A percentile compares a stretch with the other conserved stretches of the same genome.
Conservation (phyloP, 2,329 filamentous ascomycete species). For the Sclerotinia spermophila region DNA sequence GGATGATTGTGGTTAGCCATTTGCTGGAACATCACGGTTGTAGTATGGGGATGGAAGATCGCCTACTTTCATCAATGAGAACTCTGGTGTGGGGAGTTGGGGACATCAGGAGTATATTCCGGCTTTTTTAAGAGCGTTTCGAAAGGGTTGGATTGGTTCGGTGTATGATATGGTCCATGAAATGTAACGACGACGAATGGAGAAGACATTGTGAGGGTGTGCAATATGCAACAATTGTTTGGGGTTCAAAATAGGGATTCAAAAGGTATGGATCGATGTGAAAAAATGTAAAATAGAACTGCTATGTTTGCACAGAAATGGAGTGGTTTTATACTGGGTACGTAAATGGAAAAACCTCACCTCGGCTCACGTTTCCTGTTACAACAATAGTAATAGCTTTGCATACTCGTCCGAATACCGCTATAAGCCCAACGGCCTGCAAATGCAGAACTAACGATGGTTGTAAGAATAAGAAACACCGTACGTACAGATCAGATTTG, state of each 20-base stretch:
- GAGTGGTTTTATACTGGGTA: not conserved
- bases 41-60: not conserved
- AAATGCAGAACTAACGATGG: too few relatives aligned
- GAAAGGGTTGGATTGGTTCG: slow-evolving; percentile 2
- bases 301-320: not conserved
- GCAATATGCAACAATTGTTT: not conserved
- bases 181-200: not conserved
- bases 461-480: not conserved
- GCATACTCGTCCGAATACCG: not conserved
- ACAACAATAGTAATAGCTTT: not conserved
- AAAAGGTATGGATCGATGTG: too few relatives aligned
- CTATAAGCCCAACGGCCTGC: not conserved
- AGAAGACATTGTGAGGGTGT: not conserved
- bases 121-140: not conserved
- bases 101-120: not conserved
- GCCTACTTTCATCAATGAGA: not conserved
- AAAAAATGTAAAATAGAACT: not conserved
- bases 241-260: not conserved
- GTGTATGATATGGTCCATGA: slow-evolving; percentile 6
- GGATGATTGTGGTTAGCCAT: not conserved
- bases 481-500: not conserved
- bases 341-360: not conserved
- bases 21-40: not conserved
- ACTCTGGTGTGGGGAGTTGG: not conserved
- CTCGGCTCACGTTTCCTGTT: too few relatives aligned